These are phyloP conservation scores for Shiraia sp. DNA, from an alignment of 2,329 filamentous ascomycete species.

Conservation along the genomic window DNA sequence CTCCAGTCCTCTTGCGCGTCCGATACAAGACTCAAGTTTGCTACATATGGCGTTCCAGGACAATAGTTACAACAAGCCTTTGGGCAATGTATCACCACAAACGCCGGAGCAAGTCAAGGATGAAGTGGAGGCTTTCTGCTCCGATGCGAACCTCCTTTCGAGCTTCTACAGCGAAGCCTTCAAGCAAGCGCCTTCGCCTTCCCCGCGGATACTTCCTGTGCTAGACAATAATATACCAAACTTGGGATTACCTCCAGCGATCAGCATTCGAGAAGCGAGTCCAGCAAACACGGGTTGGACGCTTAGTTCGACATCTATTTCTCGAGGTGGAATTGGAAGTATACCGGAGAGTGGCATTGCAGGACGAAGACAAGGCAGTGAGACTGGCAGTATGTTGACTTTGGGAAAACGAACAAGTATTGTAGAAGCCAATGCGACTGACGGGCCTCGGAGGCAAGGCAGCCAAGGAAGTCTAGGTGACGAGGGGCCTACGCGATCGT, in stretches of 20 bases:
- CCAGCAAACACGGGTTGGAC: slow-evolving; percentile 34
- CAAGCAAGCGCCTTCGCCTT: slow-evolving; percentile 42
- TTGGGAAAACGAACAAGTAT: slow-evolving; percentile 27
- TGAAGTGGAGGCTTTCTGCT: slow-evolving; percentile 51
- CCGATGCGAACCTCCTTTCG: slow-evolving; percentile 44
- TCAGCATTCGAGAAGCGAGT: slow-evolving; percentile 40
- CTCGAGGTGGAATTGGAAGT: slow-evolving; percentile 10
- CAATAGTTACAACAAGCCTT: slow-evolving; percentile 11
- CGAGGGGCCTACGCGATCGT: not conserved
- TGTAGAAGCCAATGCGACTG: slow-evolving; percentile 20
- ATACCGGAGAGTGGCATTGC: slow-evolving; percentile 28
- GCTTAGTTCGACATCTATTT: slow-evolving; percentile 21
- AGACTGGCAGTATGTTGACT: slow-evolving; percentile 27
- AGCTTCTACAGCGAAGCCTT: slow-evolving; percentile 49
- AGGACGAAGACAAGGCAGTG: slow-evolving; percentile 35
- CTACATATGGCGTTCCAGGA: slow-evolving; percentile 36
- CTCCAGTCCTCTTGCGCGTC: slow-evolving; percentile 40
- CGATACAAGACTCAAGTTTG: slow-evolving; percentile 41
- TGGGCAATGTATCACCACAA: slow-evolving; percentile 9
- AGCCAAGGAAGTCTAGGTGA: slow-evolving; percentile 29
- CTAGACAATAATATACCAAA: slow-evolving; percentile 48
- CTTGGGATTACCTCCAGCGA: slow-evolving; percentile 48
- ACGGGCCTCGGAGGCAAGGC: slow-evolving; percentile 27
- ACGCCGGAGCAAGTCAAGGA: slow-evolving; percentile 50
- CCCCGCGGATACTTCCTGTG: slow-evolving; percentile 43